Conservation (phyloP, 371 early-diverging fungal species). For the Lichtheimia corymbifera region DNA sequence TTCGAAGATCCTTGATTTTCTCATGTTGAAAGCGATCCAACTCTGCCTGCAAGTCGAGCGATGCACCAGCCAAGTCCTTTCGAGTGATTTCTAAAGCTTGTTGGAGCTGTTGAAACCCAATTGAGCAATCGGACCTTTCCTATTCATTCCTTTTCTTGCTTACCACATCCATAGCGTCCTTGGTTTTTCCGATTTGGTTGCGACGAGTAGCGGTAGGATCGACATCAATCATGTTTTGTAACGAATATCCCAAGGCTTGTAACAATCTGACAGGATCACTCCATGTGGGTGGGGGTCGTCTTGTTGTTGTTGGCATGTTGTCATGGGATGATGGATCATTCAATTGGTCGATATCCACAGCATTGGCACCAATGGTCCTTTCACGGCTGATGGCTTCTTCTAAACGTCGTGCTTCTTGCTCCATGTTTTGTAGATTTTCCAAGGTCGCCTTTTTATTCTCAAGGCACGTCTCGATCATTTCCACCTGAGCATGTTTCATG, state of each 20-base stretch:
- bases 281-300: slow-evolving; percentile 38
- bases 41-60: slow-evolving; percentile 79
- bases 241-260: slow-evolving; percentile 68
- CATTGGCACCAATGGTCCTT: slow-evolving; percentile 32
- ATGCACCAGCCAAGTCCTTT: slow-evolving; percentile 72
- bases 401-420: slow-evolving; percentile 85
- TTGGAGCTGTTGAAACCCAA: slow-evolving; percentile 54
- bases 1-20: slow-evolving; percentile 83
- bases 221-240: slow-evolving; percentile 90
- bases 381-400: slow-evolving; percentile 67
- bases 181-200: slow-evolving; percentile 83
- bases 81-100: slow-evolving; percentile 69
- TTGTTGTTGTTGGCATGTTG: slow-evolving; percentile 8
- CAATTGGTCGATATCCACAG: slow-evolving; percentile 30
- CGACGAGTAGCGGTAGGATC: slow-evolving; percentile 92
- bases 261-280: slow-evolving; percentile 51
- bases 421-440: slow-evolving; percentile 72
- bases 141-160: neutral
- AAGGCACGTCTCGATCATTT: slow-evolving; percentile 69
- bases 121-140: neutral
- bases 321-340: slow-evolving; percentile 6
- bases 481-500: slow-evolving; percentile 84
- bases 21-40: slow-evolving; percentile 90
- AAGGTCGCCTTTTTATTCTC: slow-evolving; percentile 67
- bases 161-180: slow-evolving; percentile 75